A percentile compares a stretch with the other conserved stretches of the same genome.
phyloP scores from a whole-genome alignment of 192 early-diverging fungal genomes.

The Neocallimastix lanati region DNA sequence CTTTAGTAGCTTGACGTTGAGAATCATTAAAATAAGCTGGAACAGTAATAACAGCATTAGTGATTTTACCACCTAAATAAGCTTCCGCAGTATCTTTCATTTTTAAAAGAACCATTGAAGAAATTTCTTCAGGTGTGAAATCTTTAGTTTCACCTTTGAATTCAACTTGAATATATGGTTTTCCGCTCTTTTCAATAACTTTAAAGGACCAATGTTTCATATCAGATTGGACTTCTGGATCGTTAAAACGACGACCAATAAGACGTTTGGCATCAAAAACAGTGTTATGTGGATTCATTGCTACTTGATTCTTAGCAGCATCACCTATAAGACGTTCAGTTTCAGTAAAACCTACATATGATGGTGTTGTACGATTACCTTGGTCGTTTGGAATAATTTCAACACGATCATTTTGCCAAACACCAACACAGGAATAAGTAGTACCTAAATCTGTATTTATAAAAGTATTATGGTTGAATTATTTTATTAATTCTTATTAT shows the following conservation, averaged over 20 bases:
- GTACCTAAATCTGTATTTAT: neutral
- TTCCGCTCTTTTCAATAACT: constrained; percentile 67
- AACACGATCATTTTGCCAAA: constrained; percentile 48
- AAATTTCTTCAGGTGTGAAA: constrained; percentile 93
- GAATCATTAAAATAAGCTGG: constrained; percentile 98
- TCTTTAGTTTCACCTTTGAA: constrained; percentile 93
- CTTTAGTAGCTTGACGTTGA: constrained; percentile 99
- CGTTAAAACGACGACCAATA: constrained; percentile 84
- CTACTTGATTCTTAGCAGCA: constrained; percentile 97
- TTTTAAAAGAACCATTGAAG: constrained; percentile 92
- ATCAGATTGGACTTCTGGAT: constrained; percentile 88
- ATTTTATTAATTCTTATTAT: too few species aligned
- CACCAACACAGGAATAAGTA: constrained; percentile 4
- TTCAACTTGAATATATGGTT: constrained; percentile 81
- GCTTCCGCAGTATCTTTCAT: constrained; percentile 96
- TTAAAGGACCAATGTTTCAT: constrained; percentile 99
- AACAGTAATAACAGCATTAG: constrained; percentile 91
- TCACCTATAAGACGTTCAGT: constrained; percentile 96
- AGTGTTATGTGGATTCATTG: constrained; percentile 96
- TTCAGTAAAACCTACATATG: constrained; percentile 93
- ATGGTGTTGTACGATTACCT: constrained; percentile 96
- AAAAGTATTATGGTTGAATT: too few species aligned
- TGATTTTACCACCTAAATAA: constrained; percentile 62
- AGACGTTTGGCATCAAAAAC: constrained; percentile 98
- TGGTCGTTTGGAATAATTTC: constrained; percentile 65